These are phyloP conservation scores for Entelexis sorbosivorans DNA, from an alignment of 1,139 yeast species.

Conservation along the genomic window DNA sequence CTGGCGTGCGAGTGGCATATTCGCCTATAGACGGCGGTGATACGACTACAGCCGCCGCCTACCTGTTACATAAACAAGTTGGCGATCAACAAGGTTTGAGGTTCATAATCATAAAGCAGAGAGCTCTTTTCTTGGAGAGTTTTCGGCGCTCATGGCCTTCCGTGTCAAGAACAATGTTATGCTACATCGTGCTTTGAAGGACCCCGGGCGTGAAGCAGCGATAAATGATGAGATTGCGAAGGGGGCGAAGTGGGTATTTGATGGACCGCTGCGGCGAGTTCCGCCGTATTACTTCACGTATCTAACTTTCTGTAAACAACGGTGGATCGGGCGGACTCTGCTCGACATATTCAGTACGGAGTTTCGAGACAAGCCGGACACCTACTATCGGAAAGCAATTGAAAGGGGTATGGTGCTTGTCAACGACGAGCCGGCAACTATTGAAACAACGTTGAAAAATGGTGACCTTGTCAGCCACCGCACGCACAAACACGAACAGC, in stretches of 20 bases:
- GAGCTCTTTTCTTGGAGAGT: background rate
- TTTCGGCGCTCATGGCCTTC: constrained; percentile 11
- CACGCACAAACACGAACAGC: constrained; percentile 83
- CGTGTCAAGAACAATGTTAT: constrained; percentile 21
- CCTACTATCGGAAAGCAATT: constrained; percentile 58
- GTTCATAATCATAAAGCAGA: too few species aligned
- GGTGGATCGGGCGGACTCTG: constrained; percentile 80
- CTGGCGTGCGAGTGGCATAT: too few species aligned
- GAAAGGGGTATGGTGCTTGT: constrained; percentile 61
- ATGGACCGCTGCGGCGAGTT: constrained; percentile 48
- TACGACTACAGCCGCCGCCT: too few species aligned
- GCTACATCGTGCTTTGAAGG: constrained; percentile 22
- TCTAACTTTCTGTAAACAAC: constrained; percentile 74
- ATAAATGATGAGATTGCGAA: constrained; percentile 22
- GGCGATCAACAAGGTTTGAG: too few species aligned
- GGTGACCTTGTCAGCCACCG: constrained; percentile 81
- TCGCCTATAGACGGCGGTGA: too few species aligned
- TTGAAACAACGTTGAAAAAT: constrained; percentile 59
- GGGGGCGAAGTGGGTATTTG: constrained; percentile 31
- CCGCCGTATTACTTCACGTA: constrained; percentile 83
- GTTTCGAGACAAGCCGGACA: constrained; percentile 67
- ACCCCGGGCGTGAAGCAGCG: constrained; percentile 21
- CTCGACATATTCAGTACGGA: constrained; percentile 73
- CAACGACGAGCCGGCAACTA: constrained; percentile 51
- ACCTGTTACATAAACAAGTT: too few species aligned